A percentile compares a stretch with the other conserved stretches of the same genome.
These are phyloP conservation scores for Coemansia sp. DNA, from an alignment of 192 early-diverging fungal species.

Conservation along the genomic window DNA sequence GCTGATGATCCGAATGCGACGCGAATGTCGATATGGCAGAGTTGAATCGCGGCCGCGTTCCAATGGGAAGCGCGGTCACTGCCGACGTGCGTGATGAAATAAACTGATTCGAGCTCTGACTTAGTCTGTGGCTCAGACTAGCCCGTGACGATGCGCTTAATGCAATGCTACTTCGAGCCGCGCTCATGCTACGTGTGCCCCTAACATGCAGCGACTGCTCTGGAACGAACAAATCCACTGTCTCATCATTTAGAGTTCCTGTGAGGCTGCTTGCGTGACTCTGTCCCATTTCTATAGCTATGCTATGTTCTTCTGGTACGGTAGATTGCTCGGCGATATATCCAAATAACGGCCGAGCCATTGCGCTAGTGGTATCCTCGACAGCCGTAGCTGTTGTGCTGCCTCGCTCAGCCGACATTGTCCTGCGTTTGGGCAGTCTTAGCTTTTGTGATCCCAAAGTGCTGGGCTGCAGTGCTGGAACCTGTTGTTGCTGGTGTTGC, in stretches of 20 bases:
- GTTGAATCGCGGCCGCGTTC: conserved; percentile 35
- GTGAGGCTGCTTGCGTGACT: not conserved
- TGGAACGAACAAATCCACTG: not conserved
- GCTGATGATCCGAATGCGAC: not conserved
- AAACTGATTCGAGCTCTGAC: conserved; percentile 29
- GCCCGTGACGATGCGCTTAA: conserved; percentile 30
- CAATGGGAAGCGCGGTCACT: conserved; percentile 41
- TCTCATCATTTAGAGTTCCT: not conserved
- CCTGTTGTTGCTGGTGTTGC: conserved; percentile 29
- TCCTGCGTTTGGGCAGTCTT: conserved; percentile 47
- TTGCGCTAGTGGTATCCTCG: conserved; percentile 15
- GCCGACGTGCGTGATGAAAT: conserved; percentile 7
- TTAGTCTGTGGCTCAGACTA: conserved; percentile 35
- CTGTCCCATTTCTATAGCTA: not conserved
- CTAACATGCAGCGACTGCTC: conserved; percentile 19
- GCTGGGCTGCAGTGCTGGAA: conserved; percentile 18
- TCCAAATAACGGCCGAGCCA: conserved; percentile 20
- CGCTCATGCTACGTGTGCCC: conserved; percentile 45
- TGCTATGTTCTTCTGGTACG: not conserved
- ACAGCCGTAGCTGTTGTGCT: conserved; percentile 26
- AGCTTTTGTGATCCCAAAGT: conserved; percentile 29
- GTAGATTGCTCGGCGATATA: conserved; percentile 3
- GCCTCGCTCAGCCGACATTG: conserved; percentile 33
- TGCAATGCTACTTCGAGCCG: conserved; percentile 31
- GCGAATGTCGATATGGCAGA: conserved; percentile 32